Evolutionary conservation across 371 early-diverging fungal genomes (phyloP).

Genomic region (Basidiobolus heterosporus): DNA sequence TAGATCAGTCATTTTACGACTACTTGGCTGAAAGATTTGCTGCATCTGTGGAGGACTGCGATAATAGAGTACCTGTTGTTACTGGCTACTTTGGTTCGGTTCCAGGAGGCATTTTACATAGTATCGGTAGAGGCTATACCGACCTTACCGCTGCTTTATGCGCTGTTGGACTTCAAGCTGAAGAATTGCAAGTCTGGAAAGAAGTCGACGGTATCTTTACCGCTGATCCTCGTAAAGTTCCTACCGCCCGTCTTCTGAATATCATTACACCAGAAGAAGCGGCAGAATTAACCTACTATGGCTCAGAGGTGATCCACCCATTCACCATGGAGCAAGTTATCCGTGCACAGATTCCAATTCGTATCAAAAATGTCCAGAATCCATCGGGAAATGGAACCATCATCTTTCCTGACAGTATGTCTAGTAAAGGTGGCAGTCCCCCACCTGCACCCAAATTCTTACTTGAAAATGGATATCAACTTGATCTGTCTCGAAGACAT

Average conservation of each 20-base stretch:
- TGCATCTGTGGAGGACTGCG: constrained; percentile 36
- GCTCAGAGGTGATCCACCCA: constrained; percentile 95
- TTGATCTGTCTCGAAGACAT: constrained; percentile 52
- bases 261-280: constrained; percentile 95
- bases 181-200: constrained; percentile 95
- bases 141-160: constrained; percentile 90
- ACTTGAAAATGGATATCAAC: constrained; percentile 51
- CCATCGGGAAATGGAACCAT: constrained; percentile 82
- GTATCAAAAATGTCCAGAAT: constrained; percentile 92
- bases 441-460: constrained; percentile 46
- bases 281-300: constrained; percentile 95
- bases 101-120: constrained; percentile 77
- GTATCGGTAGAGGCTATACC: constrained; percentile 95
- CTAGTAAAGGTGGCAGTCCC: constrained; percentile 22
- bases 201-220: constrained; percentile 98
- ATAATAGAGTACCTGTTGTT: constrained; percentile 64
- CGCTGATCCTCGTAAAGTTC: constrained; percentile 96
- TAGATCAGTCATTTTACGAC: constrained; percentile 88
- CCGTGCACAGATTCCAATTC: constrained; percentile 84
- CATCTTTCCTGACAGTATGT: constrained; percentile 58
- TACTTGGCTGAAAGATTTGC: constrained; percentile 58
- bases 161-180: constrained; percentile 72
- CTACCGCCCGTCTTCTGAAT: constrained; percentile 68
- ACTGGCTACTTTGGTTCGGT: constrained; percentile 93
- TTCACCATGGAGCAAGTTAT: constrained; percentile 98